A percentile compares a stretch with the other conserved stretches of the same genome.
These are phyloP conservation scores for Rhizopus delemar DNA, from an alignment of 371 early-diverging fungal species.

Conservation along the genomic window DNA sequence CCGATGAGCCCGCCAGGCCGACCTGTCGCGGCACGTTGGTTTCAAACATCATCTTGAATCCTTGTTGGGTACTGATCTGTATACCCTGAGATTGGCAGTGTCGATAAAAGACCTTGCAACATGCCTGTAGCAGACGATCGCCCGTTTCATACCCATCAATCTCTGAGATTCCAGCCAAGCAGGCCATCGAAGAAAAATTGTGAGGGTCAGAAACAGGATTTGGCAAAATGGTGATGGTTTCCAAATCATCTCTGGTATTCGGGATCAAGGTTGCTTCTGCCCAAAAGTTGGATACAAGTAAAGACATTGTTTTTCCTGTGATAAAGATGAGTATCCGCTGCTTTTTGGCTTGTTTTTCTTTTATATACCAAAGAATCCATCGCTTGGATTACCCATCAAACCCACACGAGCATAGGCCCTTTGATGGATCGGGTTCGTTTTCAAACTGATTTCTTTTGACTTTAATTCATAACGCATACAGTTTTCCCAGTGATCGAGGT, in stretches of 20 bases:
- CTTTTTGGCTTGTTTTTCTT: neutral
- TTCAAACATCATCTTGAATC: conserved; percentile 56
- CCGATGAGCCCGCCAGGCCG: conserved; percentile 73
- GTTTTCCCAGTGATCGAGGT: conserved; percentile 18
- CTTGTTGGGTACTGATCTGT: conserved; percentile 41
- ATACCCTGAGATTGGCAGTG: conserved; percentile 48
- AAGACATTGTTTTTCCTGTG: conserved; percentile 58
- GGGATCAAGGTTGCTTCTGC: conserved; percentile 62
- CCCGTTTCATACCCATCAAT: conserved; percentile 67
- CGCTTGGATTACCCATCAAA: conserved; percentile 73
- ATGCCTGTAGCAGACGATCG: conserved; percentile 58
- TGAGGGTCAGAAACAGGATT: conserved; percentile 52
- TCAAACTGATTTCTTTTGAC: neutral
- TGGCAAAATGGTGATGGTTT: conserved; percentile 42
- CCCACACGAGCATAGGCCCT: conserved; percentile 68
- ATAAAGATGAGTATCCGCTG: neutral
- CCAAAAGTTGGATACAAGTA: conserved; percentile 68
- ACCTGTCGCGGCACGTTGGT: conserved; percentile 76
- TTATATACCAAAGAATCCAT: conserved; percentile 65
- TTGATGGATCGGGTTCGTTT: conserved; percentile 34
- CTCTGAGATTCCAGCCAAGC: conserved; percentile 36
- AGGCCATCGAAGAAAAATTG: conserved; percentile 42
- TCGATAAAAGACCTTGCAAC: conserved; percentile 60
- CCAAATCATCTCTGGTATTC: conserved; percentile 25
- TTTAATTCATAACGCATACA: conserved; percentile 14